Evolutionary conservation across 441 rosid genomes (phyloP).

Genomic region (Cnidoscolus chayamansa): DNA sequence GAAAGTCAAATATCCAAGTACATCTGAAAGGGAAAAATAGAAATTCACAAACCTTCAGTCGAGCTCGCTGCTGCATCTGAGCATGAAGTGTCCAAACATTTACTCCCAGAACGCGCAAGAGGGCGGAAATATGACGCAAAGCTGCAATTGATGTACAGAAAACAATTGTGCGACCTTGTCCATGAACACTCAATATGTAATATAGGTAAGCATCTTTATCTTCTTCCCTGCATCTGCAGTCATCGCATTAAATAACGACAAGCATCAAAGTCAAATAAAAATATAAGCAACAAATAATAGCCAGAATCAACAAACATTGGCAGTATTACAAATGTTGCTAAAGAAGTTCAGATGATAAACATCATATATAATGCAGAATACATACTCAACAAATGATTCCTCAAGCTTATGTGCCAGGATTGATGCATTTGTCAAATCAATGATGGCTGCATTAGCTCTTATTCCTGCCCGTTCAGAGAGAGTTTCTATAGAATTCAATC

Average conservation of each 20-base stretch:
- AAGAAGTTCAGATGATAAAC: conserved; percentile 1
- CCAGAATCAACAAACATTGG: background rate
- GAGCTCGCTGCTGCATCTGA: conserved; percentile 98
- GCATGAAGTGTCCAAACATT: conserved; percentile 74
- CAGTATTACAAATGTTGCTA: background rate
- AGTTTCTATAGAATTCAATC: conserved; percentile 73
- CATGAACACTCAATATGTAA: conserved; percentile 86
- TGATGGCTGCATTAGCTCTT: conserved; percentile 71
- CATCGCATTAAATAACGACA: conserved; percentile 13
- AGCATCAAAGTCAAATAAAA: background rate
- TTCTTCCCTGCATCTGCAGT: conserved; percentile 78
- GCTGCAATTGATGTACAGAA: conserved; percentile 97
- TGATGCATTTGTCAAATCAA: conserved; percentile 81
- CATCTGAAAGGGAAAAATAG: conserved; percentile 8
- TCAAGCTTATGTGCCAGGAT: conserved; percentile 75
- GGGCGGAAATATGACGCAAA: conserved; percentile 76
- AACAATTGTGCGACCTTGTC: conserved; percentile 90
- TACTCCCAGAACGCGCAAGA: conserved; percentile 71
- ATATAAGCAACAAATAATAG: conserved; percentile 8
- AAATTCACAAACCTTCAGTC: conserved; percentile 61
- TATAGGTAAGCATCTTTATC: conserved; percentile 87
- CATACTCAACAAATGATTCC: conserved; percentile 91
- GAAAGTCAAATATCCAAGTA: background rate
- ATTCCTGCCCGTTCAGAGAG: conserved; percentile 91
- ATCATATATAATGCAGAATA: conserved; percentile 9